Percentiles rank a stretch among this genome's conserved stretches.
Evolutionary conservation across 139 green algal species (phyloP).

Genomic region (Diplosphaera chodatii): DNA sequence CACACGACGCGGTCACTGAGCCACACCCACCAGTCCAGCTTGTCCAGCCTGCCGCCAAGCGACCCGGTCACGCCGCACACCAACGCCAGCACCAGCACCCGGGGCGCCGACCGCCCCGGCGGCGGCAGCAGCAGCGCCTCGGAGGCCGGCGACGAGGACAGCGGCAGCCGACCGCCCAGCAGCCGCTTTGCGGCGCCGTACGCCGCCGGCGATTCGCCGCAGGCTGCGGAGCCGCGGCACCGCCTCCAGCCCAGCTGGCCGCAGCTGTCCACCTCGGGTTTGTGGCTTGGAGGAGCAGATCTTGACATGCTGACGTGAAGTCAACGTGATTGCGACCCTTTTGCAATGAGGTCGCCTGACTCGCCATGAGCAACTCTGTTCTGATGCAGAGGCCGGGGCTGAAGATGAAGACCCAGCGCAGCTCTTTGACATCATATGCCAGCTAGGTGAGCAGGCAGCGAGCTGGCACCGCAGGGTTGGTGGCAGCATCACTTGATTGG

Average conservation of each 20-base stretch:
- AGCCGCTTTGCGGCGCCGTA: not conserved
- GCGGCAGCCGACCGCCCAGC: too few species aligned
- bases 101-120: too few species aligned
- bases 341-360: too few species aligned
- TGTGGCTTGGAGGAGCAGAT: too few species aligned
- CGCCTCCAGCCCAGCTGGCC: not conserved
- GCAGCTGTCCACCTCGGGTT: not conserved
- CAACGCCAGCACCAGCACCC: not conserved
- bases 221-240: not conserved
- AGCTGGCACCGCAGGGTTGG: too few species aligned
- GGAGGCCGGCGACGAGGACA: not conserved
- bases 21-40: not conserved
- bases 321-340: too few species aligned
- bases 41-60: not conserved
- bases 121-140: not conserved
- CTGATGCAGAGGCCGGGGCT: not conserved
- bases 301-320: too few species aligned
- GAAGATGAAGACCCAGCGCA: slow-evolving; percentile 14
- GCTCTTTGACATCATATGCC: slow-evolving; percentile 16
- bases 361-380: too few species aligned
- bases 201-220: not conserved
- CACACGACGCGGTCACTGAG: too few species aligned
- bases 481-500: too few species aligned
- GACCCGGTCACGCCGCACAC: not conserved
- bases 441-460: slow-evolving; percentile 24